Evolutionary conservation across 176 grass and related monocot genomes (phyloP).

Genomic region (Stipa capillata): DNA sequence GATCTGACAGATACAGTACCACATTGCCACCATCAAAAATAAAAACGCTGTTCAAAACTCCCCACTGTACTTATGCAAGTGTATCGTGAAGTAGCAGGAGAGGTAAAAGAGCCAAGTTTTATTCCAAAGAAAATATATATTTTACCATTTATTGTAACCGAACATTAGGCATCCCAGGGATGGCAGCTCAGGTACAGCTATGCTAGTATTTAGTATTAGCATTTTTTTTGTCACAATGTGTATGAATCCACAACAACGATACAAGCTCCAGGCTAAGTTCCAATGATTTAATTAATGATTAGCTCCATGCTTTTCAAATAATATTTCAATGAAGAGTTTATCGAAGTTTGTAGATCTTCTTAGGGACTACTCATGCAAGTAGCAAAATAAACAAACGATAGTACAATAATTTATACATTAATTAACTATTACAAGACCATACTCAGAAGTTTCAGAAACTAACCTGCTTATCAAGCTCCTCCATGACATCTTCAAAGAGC

Average conservation of each 20-base stretch:
- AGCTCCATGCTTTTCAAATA: not conserved
- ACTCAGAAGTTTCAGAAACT: constrained; percentile 1
- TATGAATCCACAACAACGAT: not conserved
- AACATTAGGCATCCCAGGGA: not conserved
- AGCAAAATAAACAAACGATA: not conserved
- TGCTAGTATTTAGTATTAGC: not conserved
- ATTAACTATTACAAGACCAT: constrained; percentile 6
- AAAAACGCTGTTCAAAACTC: not conserved
- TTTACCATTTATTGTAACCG: not conserved
- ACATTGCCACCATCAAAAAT: not conserved
- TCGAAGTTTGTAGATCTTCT: not conserved
- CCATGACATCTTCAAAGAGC: constrained; percentile 75
- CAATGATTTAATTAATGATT: not conserved
- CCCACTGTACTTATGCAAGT: not conserved
- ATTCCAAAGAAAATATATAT: not conserved
- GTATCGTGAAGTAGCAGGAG: not conserved
- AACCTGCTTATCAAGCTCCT: constrained; percentile 96
- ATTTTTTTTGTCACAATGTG: not conserved
- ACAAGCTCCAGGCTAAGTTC: not conserved
- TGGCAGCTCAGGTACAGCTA: not conserved
- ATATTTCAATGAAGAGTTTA: not conserved
- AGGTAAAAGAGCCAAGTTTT: not conserved
- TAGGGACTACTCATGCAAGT: not conserved
- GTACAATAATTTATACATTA: not conserved
- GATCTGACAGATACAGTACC: not conserved